Conservation (phyloP, 352 stramenopile genomes). For the Phytophthora cryptogea region DNA sequence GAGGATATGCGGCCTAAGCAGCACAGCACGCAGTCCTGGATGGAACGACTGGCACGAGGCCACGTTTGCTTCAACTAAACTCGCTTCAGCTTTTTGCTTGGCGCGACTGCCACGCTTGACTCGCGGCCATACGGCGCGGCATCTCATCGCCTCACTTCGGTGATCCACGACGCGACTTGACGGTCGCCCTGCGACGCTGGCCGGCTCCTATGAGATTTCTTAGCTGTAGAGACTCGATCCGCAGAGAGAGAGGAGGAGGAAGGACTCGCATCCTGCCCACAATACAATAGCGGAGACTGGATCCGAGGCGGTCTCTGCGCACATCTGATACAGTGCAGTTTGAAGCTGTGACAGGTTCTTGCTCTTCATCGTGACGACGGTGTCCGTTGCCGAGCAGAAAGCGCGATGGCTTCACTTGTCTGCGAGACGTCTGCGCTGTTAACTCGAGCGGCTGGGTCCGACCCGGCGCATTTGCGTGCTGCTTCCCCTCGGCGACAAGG, state of each 20-base stretch:
- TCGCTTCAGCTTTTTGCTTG: conserved; percentile 6
- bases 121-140: neutral
- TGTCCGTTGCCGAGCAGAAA: conserved; percentile 18
- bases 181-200: neutral
- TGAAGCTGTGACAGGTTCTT: conserved; percentile 26
- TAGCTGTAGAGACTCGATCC: neutral
- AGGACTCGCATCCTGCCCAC: too few species aligned
- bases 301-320: neutral
- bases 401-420: conserved; percentile 21
- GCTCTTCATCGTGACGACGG: conserved; percentile 8
- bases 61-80: neutral
- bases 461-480: neutral
- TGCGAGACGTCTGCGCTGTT: neutral
- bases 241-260: neutral
- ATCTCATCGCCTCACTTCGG: conserved; percentile 10
- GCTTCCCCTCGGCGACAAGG: neutral
- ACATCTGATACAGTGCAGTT: conserved; percentile 27
- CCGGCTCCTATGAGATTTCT: conserved; percentile 21
- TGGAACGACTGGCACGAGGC: neutral
- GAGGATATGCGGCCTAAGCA: neutral
- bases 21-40: neutral
- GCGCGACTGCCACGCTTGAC: neutral
- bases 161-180: conserved; percentile 9
- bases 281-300: too few species aligned
- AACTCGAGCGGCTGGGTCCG: conserved; percentile 17